phyloP scores from a whole-genome alignment of 805 yeast genomes.

The Barnettozyma sucrosica region DNA sequence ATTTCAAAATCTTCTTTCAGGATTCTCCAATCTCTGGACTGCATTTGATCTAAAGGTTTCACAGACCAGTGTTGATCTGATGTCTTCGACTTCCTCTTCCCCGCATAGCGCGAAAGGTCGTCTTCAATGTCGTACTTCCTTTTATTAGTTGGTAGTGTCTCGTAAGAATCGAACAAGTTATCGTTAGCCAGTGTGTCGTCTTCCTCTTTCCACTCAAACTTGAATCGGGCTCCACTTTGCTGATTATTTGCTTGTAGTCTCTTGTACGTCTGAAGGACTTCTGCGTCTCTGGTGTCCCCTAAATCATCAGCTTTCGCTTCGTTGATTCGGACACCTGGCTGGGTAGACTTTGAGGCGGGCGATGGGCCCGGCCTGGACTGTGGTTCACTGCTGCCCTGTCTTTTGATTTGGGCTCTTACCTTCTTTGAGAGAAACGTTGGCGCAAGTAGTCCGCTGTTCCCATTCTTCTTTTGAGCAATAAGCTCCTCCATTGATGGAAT shows the following conservation, averaged over 20 bases:
- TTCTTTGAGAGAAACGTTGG: constrained; percentile 42
- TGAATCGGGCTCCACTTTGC: constrained; percentile 34
- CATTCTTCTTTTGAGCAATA: constrained; percentile 21
- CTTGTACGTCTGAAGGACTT: neutral
- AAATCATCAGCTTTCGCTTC: constrained; percentile 16
- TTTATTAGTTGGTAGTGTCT: neutral
- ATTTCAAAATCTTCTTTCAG: constrained; percentile 74
- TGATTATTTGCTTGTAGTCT: neutral
- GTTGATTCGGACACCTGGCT: neutral
- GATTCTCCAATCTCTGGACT: constrained; percentile 83
- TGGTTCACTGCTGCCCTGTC: neutral
- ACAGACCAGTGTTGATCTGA: constrained; percentile 53
- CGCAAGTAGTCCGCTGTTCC: constrained; percentile 16
- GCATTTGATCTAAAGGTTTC: constrained; percentile 62
- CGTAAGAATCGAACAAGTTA: constrained; percentile 24
- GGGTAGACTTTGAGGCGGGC: neutral
- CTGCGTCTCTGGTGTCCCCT: constrained; percentile 32
- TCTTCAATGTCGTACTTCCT: neutral
- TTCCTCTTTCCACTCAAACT: constrained; percentile 60
- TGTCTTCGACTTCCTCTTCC: constrained; percentile 19
- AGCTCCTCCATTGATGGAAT: constrained; percentile 36
- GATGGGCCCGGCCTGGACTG: neutral
- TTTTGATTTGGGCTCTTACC: constrained; percentile 35
- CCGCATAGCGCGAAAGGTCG: neutral
- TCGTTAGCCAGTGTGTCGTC: constrained; percentile 57